A percentile compares a stretch with the other conserved stretches of the same genome.
Conservation (phyloP, 2,329 filamentous ascomycete genomes). For the Raffaelea ambrosiae region DNA sequence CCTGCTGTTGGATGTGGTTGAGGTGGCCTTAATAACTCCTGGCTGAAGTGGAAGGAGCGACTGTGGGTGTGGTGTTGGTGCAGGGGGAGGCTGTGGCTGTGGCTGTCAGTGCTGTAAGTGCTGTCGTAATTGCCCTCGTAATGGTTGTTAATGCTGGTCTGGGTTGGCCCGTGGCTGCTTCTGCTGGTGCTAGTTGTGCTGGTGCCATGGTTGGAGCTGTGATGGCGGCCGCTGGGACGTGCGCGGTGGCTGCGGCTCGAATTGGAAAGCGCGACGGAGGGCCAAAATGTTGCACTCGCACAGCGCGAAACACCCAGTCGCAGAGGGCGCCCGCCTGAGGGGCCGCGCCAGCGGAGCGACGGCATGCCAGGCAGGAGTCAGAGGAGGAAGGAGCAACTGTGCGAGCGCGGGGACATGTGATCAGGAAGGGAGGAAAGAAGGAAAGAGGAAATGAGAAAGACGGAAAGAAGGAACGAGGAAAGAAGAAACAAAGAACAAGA, state of each 20-base stretch:
- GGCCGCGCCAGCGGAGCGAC: constrained; percentile 8
- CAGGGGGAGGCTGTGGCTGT: constrained; percentile 1
- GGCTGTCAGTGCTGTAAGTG: constrained; percentile 1
- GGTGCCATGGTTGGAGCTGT: no score
- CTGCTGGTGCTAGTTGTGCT: neutral
- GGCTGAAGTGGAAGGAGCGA: constrained; percentile 11
- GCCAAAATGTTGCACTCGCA: neutral
- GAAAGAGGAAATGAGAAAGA: neutral
- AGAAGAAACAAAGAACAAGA: neutral
- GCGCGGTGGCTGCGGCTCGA: neutral
- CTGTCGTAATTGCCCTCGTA: constrained; percentile 1
- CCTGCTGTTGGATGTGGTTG: constrained; percentile 16
- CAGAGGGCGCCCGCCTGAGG: constrained; percentile 5
- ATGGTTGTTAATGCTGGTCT: no score
- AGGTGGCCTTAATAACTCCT: constrained; percentile 24
- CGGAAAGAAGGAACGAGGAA: neutral
- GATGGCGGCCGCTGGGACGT: no score
- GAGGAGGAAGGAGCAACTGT: neutral
- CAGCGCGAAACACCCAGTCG: constrained; percentile 3
- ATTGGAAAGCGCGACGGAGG: neutral
- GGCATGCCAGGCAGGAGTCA: neutral
- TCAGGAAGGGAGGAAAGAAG: neutral
- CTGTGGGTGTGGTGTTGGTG: constrained; percentile 6
- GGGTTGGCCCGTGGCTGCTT: constrained; percentile 1
- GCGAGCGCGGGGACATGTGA: neutral